Base-by-base conservation (phyloP, 176 grass and related monocot species). In the Calamus simplicifolius region DNA sequence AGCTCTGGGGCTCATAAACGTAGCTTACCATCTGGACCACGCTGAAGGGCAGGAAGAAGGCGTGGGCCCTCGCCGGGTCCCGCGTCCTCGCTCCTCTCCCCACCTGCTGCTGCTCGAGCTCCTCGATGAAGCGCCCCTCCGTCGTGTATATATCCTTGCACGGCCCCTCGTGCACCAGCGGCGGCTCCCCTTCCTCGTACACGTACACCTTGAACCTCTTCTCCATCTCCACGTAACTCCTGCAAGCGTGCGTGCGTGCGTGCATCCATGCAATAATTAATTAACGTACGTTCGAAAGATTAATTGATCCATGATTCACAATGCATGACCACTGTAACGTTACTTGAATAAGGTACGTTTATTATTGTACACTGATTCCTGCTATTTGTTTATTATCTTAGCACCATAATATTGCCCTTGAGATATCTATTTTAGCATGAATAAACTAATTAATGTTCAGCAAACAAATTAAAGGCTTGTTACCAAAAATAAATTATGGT, bases 191-290 rank as follows among this genome's bases (percentile, higher is more conserved):
- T 67, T 95, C 85, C 49, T 77, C 85, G 70, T 95, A 95, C 71
- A 95, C 85, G 57, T 82, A 85, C 63, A 95, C 71, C 51, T 64
- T 85, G 81, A 95, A 95, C 21, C 74, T 59, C 64, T 49, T 80
- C 85, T 88, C 75, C 89, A 95, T 95, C 63, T 95, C 84, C 59
- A 3, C 38, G 52, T 95, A 88, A 72, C 89, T 95, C 89, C 89
- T 94, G 54, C 8, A 27, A 15, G 4, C 6, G 18, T 19, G 4
- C 6, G 18, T 1, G 17, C 7, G 3, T 14, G 1, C n/a, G 18
- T n/a, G 16, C 18, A n/a, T n/a, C n/a, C n/a, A n/a, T n/a, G n/a
- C n/a, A n/a, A n/a, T n/a, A n/a, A n/a, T n/a, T n/a, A 53, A 53
- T n/a, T 23, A 23, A 23, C 5, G 18, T 19, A 53, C 5, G 16